Evolutionary conservation across 2,329 filamentous ascomycete species (phyloP), one percentile per base, ranked within the genome.

Genomic region (Herpotrichia juniperi): DNA sequence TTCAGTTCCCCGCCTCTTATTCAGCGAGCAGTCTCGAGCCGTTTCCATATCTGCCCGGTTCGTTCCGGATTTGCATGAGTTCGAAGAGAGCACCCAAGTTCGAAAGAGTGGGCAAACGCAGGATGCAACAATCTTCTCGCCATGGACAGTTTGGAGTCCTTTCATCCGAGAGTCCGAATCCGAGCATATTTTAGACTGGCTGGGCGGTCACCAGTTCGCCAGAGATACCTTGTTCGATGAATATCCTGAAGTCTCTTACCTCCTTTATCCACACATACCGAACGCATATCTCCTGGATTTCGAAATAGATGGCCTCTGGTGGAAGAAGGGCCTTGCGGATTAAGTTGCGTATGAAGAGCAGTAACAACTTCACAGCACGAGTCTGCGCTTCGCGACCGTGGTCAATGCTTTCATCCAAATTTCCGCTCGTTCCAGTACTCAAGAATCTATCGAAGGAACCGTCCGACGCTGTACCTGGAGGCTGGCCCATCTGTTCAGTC

Each of bases 241-340:
- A 70, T 11, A 35, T 46, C 50, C 64, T 68, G 54, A 76, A 75
- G 24, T 73, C 73, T 26, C 74, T 64, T 6, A 76, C 74, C 49
- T 77, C 74, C 50, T 58, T 68, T 14, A 76, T 67, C 67, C 73
- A 75, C 25, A 75, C 63, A 55, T 73, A 77, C 45, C 73, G 51
- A 35, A 71, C 66, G 31, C 71, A 73, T 52, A 77, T 71, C 59
- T 75, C 74, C 42, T 74, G 66, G 28, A 76, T 72, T 51, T 77
- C 74, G 50, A 68, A 75, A 34, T 69, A 70, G 14, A 76, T 53
- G n/a, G 64, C 62, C 24, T 70, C 59, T 4, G 59, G 44, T 19
- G 57, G 62, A 17, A 75, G 42, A 22, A 73, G 42, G 17, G 57
- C 67, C 48, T 73, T 74, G 5, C 63, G 48, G 11, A 76, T 64